phyloP scores from a whole-genome alignment of 352 stramenopile species.

The Globisporangium splendens region DNA sequence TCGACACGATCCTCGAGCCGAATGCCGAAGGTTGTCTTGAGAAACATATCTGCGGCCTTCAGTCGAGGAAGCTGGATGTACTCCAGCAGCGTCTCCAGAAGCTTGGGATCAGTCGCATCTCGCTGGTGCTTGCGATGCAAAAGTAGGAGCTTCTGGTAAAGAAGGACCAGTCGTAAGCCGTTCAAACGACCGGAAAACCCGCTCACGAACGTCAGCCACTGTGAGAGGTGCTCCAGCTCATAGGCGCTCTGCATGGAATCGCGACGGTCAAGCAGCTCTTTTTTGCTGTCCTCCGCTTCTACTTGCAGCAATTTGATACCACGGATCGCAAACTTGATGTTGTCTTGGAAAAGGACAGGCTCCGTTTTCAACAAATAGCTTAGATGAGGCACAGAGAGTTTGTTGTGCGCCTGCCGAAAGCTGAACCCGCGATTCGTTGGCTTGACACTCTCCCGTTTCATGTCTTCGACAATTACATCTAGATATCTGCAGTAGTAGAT shows the following conservation, averaged over 20 bases:
- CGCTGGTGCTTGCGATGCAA: conserved; percentile 14
- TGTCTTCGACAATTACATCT: conserved; percentile 41
- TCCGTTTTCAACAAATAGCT: conserved; percentile 19
- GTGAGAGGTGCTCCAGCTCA: not conserved
- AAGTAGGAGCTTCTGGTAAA: conserved; percentile 21
- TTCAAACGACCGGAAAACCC: conserved; percentile 21
- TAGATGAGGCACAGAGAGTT: conserved; percentile 36
- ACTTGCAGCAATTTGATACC: conserved; percentile 23
- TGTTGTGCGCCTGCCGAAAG: conserved; percentile 26
- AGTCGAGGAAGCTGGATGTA: conserved; percentile 17
- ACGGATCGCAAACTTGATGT: conserved; percentile 26
- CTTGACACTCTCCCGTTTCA: conserved; percentile 7
- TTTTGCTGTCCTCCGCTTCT: not conserved
- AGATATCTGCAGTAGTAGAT: conserved; percentile 10
- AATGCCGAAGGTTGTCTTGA: not conserved
- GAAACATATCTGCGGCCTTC: not conserved
- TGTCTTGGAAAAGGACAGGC: conserved; percentile 24
- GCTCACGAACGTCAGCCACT: conserved; percentile 22
- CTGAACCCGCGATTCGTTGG: conserved; percentile 23
- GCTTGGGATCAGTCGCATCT: conserved; percentile 5
- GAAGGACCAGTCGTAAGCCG: conserved; percentile 15
- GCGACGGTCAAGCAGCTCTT: not conserved
- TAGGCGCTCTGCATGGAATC: not conserved
- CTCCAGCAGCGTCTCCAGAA: conserved; percentile 21
- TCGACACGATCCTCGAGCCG: not conserved